Evolutionary conservation across 164 flowering plant genomes (phyloP), one percentile per base, ranked within the genome.

Genomic region (Chloranthus sessilifolius): DNA sequence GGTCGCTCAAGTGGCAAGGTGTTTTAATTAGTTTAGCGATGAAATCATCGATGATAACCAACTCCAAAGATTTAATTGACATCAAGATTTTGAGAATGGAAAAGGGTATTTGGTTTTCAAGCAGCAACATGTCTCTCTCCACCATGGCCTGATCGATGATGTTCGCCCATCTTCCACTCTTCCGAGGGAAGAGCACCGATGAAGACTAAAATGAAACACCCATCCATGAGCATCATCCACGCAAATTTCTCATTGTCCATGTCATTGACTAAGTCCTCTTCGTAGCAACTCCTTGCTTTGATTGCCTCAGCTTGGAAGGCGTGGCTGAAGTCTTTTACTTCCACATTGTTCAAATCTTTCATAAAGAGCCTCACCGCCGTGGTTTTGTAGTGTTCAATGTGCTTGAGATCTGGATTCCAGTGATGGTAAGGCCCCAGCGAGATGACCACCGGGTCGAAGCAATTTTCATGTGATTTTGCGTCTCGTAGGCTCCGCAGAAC

Each of bases 361-460:
- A 59, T 23, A 22, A 59, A 55, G 14, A 36, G 35, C 20, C 5
- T 3, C 3, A 52, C 43, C 0, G 40, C 46, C 26, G 0, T 22
- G 2, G 5, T 31, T 48, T 70, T 70, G 35, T 33, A 24, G 4
- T 42, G 22, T 39, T 70, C 59, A 38, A 37, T 39, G 1, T 1
- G 0, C 5, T 33, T 7, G 5, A 53, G 60, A 22, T 58, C 23
- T 0, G 36, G 23, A 1, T 47, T 35, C 12, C 62, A 50, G 43
- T 62, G 61, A 52, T 69, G 61, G 52, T 49, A 65, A 24, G 74
- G 74, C 16, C 70, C 74, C 5, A 69, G 21, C 3, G 74, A 58
- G 3, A 62, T 62, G 43, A 62, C 47, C 10, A 1, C 2, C 0
- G 74, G 74, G 7, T 54, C 55, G 26, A 44, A 64, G 43, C n/a